Base-by-base conservation (phyloP, 805 yeast species). In the Starmerella vaccinii region DNA sequence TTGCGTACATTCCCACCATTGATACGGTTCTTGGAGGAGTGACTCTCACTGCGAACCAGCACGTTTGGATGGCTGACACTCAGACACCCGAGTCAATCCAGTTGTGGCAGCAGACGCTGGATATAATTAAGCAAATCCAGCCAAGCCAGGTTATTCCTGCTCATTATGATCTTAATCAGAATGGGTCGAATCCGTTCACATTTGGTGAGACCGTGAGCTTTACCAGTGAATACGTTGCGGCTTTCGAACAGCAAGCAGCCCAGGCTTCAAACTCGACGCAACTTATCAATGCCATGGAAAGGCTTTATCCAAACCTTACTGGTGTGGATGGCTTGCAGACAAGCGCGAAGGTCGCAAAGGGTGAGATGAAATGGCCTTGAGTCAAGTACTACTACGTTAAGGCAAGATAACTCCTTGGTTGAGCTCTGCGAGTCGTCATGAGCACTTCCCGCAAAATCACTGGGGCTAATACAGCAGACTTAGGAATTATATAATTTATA, bases 31-130 rank as follows among this genome's bases (percentile, higher is more conserved):
- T 41, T 4, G 45, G 45, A 12, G 45, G 45, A 5, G 45, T 41
- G 4, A 10, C 33, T 4, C 23, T 41, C 23, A 41, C 45, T 26
- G 45, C 45, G 1, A 41, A 41, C 15, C 24, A 41, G 34, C 45
- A 41, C 13, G 45, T 41, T n/a, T 41, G 45, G 45, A 41, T 41
- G 33, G 45, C 45, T 5, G 45, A 41, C n/a, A 41, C 45, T 5
- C 45, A 41, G 13, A 41, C 45, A 2, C 33, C 45, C n/a, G 23
- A 26, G 45, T 41, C 45, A 3, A 41, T 41, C 19, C 19, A 41
- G 7, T 34, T 41, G 24, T 41, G 45, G 45, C 23, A 26, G 9
- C 21, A 41, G 23, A 41, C 45, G 4, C 29, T 41, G 9, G 7
- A 19, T 19, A 24, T 22, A 15, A 27, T 27, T 16, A 8, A 8